Conservation (phyloP, 306 rosid genomes). For the Cyamopsis tetragonoloba region DNA sequence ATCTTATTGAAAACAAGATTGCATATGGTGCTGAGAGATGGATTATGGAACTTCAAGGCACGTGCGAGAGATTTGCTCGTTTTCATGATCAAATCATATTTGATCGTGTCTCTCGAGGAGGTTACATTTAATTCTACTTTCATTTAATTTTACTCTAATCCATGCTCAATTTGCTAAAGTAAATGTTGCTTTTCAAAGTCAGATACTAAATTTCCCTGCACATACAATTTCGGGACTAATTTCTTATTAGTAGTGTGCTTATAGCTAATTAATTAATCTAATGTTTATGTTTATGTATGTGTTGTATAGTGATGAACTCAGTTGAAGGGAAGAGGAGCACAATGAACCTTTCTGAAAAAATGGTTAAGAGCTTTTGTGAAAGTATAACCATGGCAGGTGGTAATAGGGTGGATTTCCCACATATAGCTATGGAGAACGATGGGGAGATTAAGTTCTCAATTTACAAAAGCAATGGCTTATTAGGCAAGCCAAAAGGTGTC, state of each 20-base stretch:
- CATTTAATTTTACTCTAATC: too few species aligned
- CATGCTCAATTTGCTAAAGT: too few species aligned
- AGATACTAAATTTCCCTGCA: too few species aligned
- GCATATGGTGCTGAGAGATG: constrained; percentile 77
- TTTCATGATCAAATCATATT: constrained; percentile 6
- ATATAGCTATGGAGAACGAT: constrained; percentile 28
- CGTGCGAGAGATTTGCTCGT: constrained; percentile 45
- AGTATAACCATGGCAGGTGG: constrained; percentile 49
- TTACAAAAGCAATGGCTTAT: constrained; percentile 17
- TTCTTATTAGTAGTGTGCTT: too few species aligned
- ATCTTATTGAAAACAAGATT: constrained; percentile 24
- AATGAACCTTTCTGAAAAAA: constrained; percentile 48
- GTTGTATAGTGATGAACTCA: constrained; percentile 31
- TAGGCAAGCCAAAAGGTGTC: constrained; percentile 58
- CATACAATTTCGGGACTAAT: too few species aligned
- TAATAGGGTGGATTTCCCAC: constrained; percentile 42
- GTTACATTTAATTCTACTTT: too few species aligned
- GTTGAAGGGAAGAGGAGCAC: constrained; percentile 47
- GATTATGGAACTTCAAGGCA: constrained; percentile 61
- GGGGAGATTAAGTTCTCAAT: constrained; percentile 43
- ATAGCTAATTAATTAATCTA: not conserved
- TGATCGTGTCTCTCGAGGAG: constrained; percentile 34
- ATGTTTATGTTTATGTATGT: not conserved
- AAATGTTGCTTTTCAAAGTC: too few species aligned
- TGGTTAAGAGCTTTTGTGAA: constrained; percentile 57